Conservation (phyloP, 257 asterid species). For the Nicotiana obtusifolia region DNA sequence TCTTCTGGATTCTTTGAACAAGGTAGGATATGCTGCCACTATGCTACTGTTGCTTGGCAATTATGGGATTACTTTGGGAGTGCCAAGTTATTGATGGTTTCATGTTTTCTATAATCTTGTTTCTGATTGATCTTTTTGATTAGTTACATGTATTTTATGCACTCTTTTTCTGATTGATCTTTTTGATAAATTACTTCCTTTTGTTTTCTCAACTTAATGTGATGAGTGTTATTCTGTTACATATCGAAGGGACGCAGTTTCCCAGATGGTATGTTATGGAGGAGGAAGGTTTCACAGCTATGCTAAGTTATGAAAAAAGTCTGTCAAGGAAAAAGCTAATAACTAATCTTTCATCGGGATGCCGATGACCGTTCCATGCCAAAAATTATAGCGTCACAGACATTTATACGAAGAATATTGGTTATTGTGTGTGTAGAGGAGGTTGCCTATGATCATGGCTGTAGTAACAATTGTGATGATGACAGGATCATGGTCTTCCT, state of each 20-base stretch:
- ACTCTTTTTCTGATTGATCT: background rate
- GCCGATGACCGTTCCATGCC: background rate
- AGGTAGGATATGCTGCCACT: constrained; percentile 41
- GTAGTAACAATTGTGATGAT: background rate
- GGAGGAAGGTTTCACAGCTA: background rate
- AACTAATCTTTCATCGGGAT: background rate
- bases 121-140: background rate
- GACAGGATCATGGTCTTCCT: background rate
- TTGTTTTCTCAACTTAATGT: background rate
- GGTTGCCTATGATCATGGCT: background rate
- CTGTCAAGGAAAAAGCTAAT: background rate
- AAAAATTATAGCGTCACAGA: background rate
- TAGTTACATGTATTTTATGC: background rate
- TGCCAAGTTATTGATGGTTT: background rate
- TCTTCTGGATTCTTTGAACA: constrained; percentile 64
- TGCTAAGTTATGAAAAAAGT: background rate
- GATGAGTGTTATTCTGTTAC: background rate
- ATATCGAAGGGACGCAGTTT: background rate
- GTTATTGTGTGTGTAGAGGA: background rate
- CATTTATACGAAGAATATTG: background rate
- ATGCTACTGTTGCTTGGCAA: background rate
- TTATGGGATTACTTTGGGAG: background rate
- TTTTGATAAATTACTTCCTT: background rate
- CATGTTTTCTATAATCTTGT: background rate
- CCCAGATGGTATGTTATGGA: background rate